Conservation (phyloP, 768 basidiomycete species). For the Boletus rex-veris region DNA sequence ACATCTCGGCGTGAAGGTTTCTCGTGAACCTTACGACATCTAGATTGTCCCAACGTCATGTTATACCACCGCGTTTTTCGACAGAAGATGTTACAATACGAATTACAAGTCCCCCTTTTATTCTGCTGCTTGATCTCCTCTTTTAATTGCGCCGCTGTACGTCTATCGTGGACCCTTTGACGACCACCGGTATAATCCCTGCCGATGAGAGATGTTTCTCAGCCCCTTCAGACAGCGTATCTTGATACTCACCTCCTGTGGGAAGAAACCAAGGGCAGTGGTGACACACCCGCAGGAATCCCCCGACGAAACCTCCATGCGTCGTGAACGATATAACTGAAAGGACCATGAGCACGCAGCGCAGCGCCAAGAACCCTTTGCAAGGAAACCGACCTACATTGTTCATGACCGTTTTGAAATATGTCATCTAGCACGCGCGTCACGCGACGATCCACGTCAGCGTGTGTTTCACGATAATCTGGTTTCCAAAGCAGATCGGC, state of each 20-base stretch:
- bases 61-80: not conserved
- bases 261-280: slow-evolving; percentile 45
- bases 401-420: not conserved
- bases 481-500: slow-evolving; percentile 54
- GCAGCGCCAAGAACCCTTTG: not conserved
- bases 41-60: not conserved
- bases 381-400: not conserved
- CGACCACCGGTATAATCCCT: slow-evolving; percentile 2
- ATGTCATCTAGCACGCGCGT: not conserved
- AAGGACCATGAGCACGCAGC: not conserved
- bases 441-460: not conserved
- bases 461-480: slow-evolving; percentile 5
- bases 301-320: slow-evolving; percentile 61
- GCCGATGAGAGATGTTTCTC: not conserved
- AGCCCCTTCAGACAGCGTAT: not conserved
- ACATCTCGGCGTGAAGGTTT: not conserved
- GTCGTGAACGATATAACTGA: slow-evolving; percentile 63
- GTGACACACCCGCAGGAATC: slow-evolving; percentile 46
- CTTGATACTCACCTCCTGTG: slow-evolving; percentile 52
- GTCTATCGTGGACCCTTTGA: not conserved
- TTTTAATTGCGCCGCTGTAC: not conserved
- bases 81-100: not conserved
- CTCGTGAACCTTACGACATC: too few relatives aligned
- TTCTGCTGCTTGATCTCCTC: not conserved
- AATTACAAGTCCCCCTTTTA: not conserved